Base-by-base conservation (phyloP, 148 eudicot species). In the Rhododendron williamsianum region DNA sequence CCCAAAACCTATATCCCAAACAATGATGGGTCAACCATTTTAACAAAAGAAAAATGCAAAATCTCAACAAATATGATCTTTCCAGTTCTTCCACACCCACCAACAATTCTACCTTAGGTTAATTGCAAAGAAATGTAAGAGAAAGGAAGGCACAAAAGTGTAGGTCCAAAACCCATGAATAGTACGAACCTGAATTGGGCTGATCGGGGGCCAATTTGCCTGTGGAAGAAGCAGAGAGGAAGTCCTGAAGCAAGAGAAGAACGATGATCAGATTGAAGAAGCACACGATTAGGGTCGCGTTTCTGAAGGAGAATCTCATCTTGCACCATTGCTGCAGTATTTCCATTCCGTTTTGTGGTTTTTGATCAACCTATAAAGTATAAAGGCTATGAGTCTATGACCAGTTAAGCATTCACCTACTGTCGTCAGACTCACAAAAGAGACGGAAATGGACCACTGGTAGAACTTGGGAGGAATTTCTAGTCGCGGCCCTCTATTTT, bases 241-340 rank as follows among this genome's bases (percentile, higher is more conserved):
- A 93, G 49, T 86, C 89, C 12, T 91, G 92, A 80, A 96, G 88
- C 76, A 96, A 86, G 89, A 93, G 85, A 65, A 96, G 89, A 18
- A 90, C 92, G 41, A 93, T 88, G 86, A 94, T 82, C 48, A 96
- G 82, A 86, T 96, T 96, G 87, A 93, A 90, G 71, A 92, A 83
- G 87, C 94, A 93, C 19, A 94, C 87, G 4, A 91, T 13, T 35
- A 96, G 84, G 2, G 98, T 96, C 9, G 98, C 98, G 63, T 89
- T 96, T 88, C 88, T 92, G 92, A 92, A 96, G 3, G 98, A 91
- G 49, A 94, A 81, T 71, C 90, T 89, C 83, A 88, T 71, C 86
- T 85, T 88, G 92, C 85, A 83, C 92, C 87, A 90, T 30, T 84
- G 88, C n/a, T 86, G 91, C 36, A 74, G 41, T 78, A 48, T 85